Evolutionary conservation across 352 stramenopile genomes (phyloP), one percentile per base, ranked within the genome.

Genomic region (Plasmopara muralis): DNA sequence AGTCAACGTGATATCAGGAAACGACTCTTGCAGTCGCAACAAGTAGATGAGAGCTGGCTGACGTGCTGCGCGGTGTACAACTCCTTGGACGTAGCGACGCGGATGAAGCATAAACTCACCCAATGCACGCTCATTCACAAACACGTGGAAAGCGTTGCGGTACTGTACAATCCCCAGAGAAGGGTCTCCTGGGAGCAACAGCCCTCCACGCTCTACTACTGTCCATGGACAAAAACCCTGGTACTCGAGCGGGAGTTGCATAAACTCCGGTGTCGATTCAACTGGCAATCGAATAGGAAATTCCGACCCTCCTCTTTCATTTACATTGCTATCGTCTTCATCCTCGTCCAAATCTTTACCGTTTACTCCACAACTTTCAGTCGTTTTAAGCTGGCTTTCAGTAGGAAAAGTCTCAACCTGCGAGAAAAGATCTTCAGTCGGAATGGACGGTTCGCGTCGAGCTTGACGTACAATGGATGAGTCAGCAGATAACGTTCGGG

Each of bases 161-260:
- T 92, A 96, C 53, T 90, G 74, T 5, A 97, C 84, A 25, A 98
- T 88, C 15, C 92, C 92, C 0, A 97, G 75, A 15, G 80, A 90
- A 43, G 90, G 87, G 60, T 96, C 89, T 15, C 91, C 91, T 18
- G 91, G 87, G 1, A 98, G 67, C 25, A 98, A 57, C n/a, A 97
- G 55, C 0, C 92, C 91, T 46, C 83, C 74, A 18, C 87, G 76
- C 29, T 93, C 77, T 30, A 94, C 83, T 14, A 96, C 81, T 12
- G 87, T 97, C 86, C 88, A 97, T 0, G 86, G 83, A 64, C 92
- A 98, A 50, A 96, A 97, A 12, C 90, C 91, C 50, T 97, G 89
- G 58, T 96, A 96, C 56, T 97, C 88, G 8, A 97, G 77, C 16
- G 90, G 89, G 12, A 98, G 70, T 54, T 97, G 83, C 80, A 97